Percentiles rank a stretch among this genome's conserved stretches.
Evolutionary conservation across 768 basidiomycete genomes (phyloP).

Genomic region (Tremella mesenterica): DNA sequence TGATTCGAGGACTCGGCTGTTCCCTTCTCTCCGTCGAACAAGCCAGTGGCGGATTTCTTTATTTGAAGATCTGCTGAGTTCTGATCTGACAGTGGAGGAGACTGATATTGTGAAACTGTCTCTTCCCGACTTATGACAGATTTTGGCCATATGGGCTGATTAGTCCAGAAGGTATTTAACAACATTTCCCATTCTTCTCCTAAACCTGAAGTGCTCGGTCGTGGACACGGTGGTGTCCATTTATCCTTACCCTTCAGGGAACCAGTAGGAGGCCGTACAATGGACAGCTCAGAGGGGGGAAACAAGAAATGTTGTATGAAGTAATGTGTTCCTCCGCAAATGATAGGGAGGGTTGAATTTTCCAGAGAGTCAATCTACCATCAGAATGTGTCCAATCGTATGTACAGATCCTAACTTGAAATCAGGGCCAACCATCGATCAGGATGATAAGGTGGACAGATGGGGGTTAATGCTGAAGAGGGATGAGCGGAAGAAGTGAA

Average conservation of each 20-base stretch:
- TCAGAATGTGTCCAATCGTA: conserved; percentile 53
- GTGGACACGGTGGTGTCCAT: conserved; percentile 30
- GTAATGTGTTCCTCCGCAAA: conserved; percentile 93
- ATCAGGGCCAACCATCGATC: no score
- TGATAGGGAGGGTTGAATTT: conserved; percentile 61
- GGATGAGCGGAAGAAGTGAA: neutral
- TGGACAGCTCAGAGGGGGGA: conserved; percentile 47
- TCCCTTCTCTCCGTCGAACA: no score
- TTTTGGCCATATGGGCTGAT: conserved; percentile 23
- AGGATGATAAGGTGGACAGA: no score
- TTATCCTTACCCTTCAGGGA: neutral
- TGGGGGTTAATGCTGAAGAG: no score
- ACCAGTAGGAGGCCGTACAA: conserved; percentile 12
- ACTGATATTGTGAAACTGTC: no score
- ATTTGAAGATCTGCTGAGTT: no score
- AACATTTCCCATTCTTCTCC: neutral
- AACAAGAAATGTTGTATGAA: conserved; percentile 96
- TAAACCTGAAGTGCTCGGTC: conserved; percentile 12
- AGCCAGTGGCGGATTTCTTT: no score
- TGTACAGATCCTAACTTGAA: no score
- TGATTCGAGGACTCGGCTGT: neutral
- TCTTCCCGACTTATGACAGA: no score
- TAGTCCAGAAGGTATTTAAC: conserved; percentile 35
- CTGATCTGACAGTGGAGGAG: no score
- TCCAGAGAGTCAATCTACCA: conserved; percentile 33